Percentiles rank a stretch among this genome's conserved stretches.
These are phyloP conservation scores for Berberis thunbergii DNA, from an alignment of 164 flowering plant genomes.

Conservation along the genomic window DNA sequence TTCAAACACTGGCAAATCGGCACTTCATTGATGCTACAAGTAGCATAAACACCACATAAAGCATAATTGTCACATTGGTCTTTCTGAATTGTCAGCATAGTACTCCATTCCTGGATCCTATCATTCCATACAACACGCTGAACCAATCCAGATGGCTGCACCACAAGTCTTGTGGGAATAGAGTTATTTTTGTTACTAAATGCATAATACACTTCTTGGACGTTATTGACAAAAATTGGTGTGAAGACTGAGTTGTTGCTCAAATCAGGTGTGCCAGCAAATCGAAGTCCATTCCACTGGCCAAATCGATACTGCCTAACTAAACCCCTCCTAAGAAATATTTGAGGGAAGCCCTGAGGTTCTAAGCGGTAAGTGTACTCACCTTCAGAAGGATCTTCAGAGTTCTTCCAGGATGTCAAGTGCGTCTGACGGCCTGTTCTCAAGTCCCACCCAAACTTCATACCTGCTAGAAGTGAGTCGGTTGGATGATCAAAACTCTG, in stretches of 20 bases:
- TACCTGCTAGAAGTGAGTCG: not conserved
- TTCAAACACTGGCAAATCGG: not conserved
- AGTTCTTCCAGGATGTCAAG: not conserved
- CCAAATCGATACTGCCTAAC: not conserved
- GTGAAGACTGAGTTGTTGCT: not conserved
- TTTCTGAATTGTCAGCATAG: not conserved
- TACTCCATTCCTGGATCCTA: not conserved
- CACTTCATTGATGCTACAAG: not conserved
- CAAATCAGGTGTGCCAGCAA: not conserved
- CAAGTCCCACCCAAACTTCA: not conserved
- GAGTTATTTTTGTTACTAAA: not conserved
- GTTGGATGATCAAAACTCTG: not conserved
- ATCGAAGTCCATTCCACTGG: not conserved
- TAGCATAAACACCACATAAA: not conserved
- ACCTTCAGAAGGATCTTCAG: not conserved
- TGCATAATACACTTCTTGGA: not conserved
- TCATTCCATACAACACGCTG: slow-evolving; percentile 1
- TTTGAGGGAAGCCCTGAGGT: not conserved
- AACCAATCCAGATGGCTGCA: not conserved
- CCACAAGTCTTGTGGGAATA: not conserved
- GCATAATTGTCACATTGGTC: not conserved
- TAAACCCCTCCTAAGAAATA: not conserved
- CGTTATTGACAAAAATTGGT: not conserved
- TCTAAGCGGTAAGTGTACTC: not conserved
- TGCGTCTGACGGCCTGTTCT: not conserved